These are phyloP conservation scores for Teunomyces stri DNA, from an alignment of 805 yeast species.

Conservation along the genomic window DNA sequence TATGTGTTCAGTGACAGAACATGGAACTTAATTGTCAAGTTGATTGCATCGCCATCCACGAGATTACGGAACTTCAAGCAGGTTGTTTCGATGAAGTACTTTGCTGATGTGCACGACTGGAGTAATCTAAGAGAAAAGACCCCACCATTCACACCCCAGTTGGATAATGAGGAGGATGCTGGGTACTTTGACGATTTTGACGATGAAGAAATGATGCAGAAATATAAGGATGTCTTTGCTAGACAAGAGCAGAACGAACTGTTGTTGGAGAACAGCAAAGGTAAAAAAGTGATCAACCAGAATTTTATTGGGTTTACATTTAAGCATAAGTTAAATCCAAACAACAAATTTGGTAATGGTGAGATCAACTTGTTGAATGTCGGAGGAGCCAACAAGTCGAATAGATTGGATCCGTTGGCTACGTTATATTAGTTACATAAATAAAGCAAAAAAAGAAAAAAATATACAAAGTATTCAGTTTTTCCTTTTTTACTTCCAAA, in stretches of 20 bases:
- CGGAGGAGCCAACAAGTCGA: conserved; percentile 16
- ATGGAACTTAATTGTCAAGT: conserved; percentile 79
- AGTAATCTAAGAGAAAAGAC: conserved; percentile 59
- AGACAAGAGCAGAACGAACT: conserved; percentile 83
- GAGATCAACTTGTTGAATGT: conserved; percentile 36
- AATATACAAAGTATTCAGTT: not conserved
- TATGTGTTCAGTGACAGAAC: conserved; percentile 94
- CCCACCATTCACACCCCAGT: conserved; percentile 96
- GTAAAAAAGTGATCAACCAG: conserved; percentile 39
- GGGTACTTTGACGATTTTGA: conserved; percentile 98
- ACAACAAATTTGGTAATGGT: conserved; percentile 41
- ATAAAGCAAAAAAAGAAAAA: not conserved
- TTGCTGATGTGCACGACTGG: conserved; percentile 76
- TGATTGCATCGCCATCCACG: conserved; percentile 75
- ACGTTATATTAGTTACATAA: conserved; percentile 33
- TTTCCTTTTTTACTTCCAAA: conserved; percentile 45
- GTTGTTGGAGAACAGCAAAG: conserved; percentile 61
- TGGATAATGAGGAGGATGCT: conserved; percentile 96
- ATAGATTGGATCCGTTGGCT: conserved; percentile 42
- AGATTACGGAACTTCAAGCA: conserved; percentile 80
- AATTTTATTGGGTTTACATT: conserved; percentile 95
- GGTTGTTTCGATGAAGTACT: conserved; percentile 75
- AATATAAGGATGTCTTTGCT: conserved; percentile 94
- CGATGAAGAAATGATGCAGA: conserved; percentile 95
- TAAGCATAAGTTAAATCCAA: conserved; percentile 72